phyloP scores from a whole-genome alignment of 78 protist genomes.

The Isochrysis galbana region DNA sequence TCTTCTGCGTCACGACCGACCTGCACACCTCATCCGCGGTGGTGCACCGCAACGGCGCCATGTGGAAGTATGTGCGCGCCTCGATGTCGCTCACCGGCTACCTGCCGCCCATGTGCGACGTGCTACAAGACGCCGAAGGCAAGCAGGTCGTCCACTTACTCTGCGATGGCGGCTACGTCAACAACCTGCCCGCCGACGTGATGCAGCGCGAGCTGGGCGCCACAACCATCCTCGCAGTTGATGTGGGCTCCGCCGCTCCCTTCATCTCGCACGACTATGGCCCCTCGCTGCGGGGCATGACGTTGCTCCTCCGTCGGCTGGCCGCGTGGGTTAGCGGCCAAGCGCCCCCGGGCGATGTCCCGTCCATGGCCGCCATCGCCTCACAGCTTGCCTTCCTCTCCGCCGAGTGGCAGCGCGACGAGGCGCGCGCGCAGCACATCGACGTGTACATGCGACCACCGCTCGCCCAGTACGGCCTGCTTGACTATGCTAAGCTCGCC shows the following conservation, averaged over 20 bases:
- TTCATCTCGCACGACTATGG: neutral
- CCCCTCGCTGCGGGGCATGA: neutral
- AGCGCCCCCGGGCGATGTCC: neutral
- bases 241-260: neutral
- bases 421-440: neutral
- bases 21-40: neutral
- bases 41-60: neutral
- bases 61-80: neutral
- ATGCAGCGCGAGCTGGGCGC: neutral
- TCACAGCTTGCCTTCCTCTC: neutral
- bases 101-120: neutral
- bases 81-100: neutral
- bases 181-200: neutral
- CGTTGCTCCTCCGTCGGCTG: neutral
- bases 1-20: neutral
- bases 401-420: neutral
- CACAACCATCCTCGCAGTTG: neutral
- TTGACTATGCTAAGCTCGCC: neutral
- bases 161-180: neutral
- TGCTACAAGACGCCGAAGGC: neutral
- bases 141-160: neutral
- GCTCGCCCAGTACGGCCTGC: neutral
- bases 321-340: neutral
- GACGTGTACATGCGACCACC: neutral
- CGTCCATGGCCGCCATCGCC: neutral